phyloP scores from a whole-genome alignment of 106 monocot species.

The Chionographis japonica region DNA sequence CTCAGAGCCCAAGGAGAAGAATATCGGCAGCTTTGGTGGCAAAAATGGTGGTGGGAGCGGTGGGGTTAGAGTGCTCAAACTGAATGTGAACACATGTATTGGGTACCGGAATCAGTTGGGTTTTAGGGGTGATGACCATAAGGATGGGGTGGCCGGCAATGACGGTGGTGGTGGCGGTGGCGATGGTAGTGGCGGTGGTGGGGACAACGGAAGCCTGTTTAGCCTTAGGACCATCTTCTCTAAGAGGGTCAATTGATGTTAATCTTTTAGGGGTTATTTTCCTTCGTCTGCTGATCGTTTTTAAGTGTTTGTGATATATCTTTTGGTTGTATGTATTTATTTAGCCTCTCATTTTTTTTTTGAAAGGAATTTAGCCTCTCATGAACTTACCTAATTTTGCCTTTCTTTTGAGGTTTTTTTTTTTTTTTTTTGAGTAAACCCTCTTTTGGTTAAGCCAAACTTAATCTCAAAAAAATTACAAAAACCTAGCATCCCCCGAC shows the following conservation, averaged over 20 bases:
- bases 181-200: background rate
- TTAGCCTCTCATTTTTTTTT: no score
- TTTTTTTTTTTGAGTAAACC: no score
- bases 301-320: no score
- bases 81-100: constrained; percentile 24
- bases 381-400: no score
- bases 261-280: background rate
- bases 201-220: constrained; percentile 1
- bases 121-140: background rate
- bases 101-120: constrained; percentile 7
- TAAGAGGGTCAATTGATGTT: constrained; percentile 14
- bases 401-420: no score
- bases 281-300: no score
- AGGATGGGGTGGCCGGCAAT: background rate
- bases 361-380: no score
- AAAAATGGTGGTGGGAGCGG: background rate
- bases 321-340: no score
- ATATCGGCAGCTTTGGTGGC: background rate
- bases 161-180: background rate
- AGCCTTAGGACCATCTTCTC: constrained; percentile 14
- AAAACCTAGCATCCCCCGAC: no score
- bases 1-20: background rate
- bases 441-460: no score
- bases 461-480: no score
- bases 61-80: constrained; percentile 7